Base-by-base conservation (phyloP, 2,329 filamentous ascomycete genomes). In the Xylaria sp. region DNA sequence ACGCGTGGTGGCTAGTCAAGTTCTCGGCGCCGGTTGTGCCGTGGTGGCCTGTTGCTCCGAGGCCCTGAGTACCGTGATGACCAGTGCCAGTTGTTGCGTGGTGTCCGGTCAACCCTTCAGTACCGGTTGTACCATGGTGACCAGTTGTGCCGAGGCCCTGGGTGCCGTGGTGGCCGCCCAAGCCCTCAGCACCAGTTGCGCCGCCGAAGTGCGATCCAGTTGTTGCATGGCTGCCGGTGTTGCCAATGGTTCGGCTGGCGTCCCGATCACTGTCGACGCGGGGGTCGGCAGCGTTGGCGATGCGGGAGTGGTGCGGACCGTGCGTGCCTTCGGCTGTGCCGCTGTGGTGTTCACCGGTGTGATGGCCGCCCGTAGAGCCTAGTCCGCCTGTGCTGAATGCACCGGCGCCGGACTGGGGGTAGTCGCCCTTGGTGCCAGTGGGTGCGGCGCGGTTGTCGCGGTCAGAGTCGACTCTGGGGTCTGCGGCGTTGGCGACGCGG, bases 201-300 rank as follows among this genome's bases (percentile, higher is more conserved):
- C 23, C 23, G 23, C 23, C 23, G 23, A 30, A 30, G 4, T 30
- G 23, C 23, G 23, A 30, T 30, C 23, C 23, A 30, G 23, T 30
- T 3, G 23, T 30, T 3, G 23, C 23, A 5, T 30, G 23, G 3
- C 23, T 59, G 54, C 68, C 69, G n/a, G 69, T 69, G 63, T 74
- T 74, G 44, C 72, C 72, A 6, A 65, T 68, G 54, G 68, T 71
- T 23, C 72, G 71, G 59, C 72, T 71, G 23, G 67, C 73, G 61
- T 79, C 78, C 9, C 78, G 72, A 66, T 83, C 79, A 48, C 76
- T 79, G 67, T 83, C 80, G 50, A 83, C 72, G 51, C 80, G 74
- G 19, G 80, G 80, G 65, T 84, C 81, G 5, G 71, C 66, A 39
- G 79, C 78, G 70, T 83, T 84, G 16, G 73, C 72, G 9, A 74